These are phyloP conservation scores for Cryptococcus neoformans DNA, from an alignment of 1,284 basidiomycete genomes.

Conservation along the genomic window DNA sequence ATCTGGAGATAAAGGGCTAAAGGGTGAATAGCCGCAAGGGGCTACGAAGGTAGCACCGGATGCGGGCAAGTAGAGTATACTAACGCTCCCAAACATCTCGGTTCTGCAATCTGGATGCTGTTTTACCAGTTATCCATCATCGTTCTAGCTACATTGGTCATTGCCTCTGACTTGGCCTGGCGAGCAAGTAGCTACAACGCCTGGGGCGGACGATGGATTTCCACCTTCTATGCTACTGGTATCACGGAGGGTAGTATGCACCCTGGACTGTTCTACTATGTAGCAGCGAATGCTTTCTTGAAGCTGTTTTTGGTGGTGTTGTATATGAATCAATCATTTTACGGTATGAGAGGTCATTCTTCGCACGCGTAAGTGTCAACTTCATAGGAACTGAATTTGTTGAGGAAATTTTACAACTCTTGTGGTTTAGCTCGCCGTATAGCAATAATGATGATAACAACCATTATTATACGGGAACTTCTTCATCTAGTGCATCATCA, in stretches of 20 bases:
- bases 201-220: conserved; percentile 12
- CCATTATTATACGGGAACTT: not conserved
- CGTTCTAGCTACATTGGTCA: conserved; percentile 16
- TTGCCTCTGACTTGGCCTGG: conserved; percentile 26
- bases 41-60: conserved; percentile 18
- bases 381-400: not conserved
- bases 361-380: conserved; percentile 9
- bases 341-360: conserved; percentile 16
- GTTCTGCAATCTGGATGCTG: conserved; percentile 21
- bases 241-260: conserved; percentile 16
- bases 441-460: not conserved
- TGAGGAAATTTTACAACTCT: not conserved
- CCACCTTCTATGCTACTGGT: conserved; percentile 21
- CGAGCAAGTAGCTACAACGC: conserved; percentile 10
- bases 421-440: not conserved
- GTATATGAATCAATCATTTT: conserved; percentile 31
- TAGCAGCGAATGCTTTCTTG: conserved; percentile 18
- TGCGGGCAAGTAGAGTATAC: conserved; percentile 26
- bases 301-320: conserved; percentile 24
- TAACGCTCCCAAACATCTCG: conserved; percentile 26
- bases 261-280: conserved; percentile 12
- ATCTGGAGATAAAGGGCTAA: not conserved
- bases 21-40: conserved; percentile 13
- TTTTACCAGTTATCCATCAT: conserved; percentile 22
- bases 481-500: not conserved